Evolutionary conservation across 768 basidiomycete species (phyloP).

Genomic region (Lenzites betulinus): DNA sequence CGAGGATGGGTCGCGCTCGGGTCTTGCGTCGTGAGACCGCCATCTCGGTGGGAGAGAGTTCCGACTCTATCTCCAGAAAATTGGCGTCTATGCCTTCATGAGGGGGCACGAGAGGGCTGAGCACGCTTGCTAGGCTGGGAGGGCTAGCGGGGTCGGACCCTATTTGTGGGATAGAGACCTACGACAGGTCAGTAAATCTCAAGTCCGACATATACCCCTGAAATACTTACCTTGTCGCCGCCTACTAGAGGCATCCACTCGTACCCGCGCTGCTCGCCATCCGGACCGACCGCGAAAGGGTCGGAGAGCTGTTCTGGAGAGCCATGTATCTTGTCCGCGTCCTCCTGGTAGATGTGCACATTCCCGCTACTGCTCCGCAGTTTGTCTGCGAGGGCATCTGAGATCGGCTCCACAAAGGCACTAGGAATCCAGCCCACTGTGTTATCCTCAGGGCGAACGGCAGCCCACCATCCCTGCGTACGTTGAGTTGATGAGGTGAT

Average conservation of each 20-base stretch:
- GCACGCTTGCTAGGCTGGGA: not conserved
- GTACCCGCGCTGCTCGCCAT: slow-evolving; percentile 12
- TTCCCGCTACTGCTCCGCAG: slow-evolving; percentile 31
- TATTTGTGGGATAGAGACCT: slow-evolving; percentile 16
- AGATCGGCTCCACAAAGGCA: slow-evolving; percentile 62
- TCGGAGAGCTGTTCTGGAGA: slow-evolving; percentile 15
- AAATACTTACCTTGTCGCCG: slow-evolving; percentile 23
- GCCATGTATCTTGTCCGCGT: not conserved
- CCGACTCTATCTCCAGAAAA: slow-evolving; percentile 13
- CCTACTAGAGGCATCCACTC: slow-evolving; percentile 26
- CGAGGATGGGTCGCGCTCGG: not conserved
- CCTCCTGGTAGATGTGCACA: slow-evolving; percentile 9
- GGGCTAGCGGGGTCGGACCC: slow-evolving; percentile 1
- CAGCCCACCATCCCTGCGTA: slow-evolving; percentile 75
- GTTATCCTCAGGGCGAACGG: slow-evolving; percentile 54
- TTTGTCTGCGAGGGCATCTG: slow-evolving; percentile 51
- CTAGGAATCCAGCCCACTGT: slow-evolving; percentile 77
- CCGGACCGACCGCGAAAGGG: slow-evolving; percentile 6
- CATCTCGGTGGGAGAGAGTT: slow-evolving; percentile 17
- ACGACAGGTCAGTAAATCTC: not conserved
- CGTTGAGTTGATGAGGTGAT: not conserved
- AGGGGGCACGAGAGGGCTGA: slow-evolving; percentile 23
- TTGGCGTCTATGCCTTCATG: slow-evolving; percentile 22
- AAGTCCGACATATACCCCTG: not conserved
- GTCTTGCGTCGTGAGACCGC: not conserved